Base-by-base conservation (phyloP, 2,329 filamentous ascomycete genomes). In the Sphaerostilbella broomeana region DNA sequence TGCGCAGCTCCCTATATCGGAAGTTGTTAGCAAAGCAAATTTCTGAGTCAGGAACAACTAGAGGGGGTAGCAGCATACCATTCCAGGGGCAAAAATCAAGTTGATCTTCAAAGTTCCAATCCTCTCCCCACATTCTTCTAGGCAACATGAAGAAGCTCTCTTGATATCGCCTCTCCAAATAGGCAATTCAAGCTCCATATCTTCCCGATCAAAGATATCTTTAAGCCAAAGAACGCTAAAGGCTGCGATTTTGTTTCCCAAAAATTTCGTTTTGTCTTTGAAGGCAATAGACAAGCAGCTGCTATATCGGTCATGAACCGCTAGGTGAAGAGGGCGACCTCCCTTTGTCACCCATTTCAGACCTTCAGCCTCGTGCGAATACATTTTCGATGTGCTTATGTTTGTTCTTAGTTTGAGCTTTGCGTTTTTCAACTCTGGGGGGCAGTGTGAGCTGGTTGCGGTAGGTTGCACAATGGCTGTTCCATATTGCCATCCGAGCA, bases 401-500 rank as follows among this genome's bases (percentile, higher is more conserved):
- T 67, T 72, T 2, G 78, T 78, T 29, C 70, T 70, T 36, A 84
- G 56, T 53, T 81, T 82, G 72, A 61, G 19, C 66, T 62, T 20
- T 62, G 73, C 61, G 18, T 67, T 61, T 17, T 62, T 54, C 7
- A 77, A 55, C 8, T 73, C 64, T 1, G 65, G 51, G 0, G 73
- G 66, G 2, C 80, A 60, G 11, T 55, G 44, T n/a, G 67, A 59
- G 19, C 50, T 47, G 11, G 68, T 66, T 2, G 62, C 61, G 35
- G 64, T 68, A 10, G 73, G 68, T n/a, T 73, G 67, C 28, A 86
- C 63, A 46, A 84, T 77, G 1, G 86, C 53, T 0, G 83, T 86
- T 5, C 83, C 84, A 40, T 79, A 81, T 17, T 84, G 77, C 81
- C 82, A 86, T 2, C 84, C 84, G 1, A 77, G 61, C 21, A 81